Evolutionary conservation across 345 rosid genomes (phyloP).

Genomic region (Kernera saxatilis): DNA sequence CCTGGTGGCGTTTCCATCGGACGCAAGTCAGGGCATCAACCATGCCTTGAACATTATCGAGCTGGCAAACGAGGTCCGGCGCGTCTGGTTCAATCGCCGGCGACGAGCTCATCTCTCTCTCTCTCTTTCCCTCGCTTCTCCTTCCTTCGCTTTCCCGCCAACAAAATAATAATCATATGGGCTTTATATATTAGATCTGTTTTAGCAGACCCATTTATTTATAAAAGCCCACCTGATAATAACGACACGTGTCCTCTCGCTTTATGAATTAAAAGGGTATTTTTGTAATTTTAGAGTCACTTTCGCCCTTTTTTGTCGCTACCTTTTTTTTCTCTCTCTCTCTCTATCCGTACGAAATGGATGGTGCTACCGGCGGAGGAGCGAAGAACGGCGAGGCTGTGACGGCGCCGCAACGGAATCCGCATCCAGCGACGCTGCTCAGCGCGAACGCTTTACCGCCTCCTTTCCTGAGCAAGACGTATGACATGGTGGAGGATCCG

Average conservation of each 20-base stretch:
- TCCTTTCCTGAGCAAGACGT: slow-evolving; percentile 86
- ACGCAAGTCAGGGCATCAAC: slow-evolving; percentile 88
- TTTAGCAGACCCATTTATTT: too few species aligned
- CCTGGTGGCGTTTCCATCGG: slow-evolving; percentile 96
- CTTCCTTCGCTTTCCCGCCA: slow-evolving; percentile 31
- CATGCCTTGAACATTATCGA: slow-evolving; percentile 82
- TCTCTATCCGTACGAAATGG: slow-evolving; percentile 1
- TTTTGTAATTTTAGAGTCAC: neutral
- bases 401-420: slow-evolving; percentile 25
- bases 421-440: slow-evolving; percentile 44
- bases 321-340: neutral
- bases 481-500: slow-evolving; percentile 90
- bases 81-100: slow-evolving; percentile 52
- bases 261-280: neutral
- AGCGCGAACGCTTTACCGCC: slow-evolving; percentile 52
- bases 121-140: neutral
- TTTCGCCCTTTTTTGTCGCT: neutral
- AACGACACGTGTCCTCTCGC: neutral
- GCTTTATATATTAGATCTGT: too few species aligned
- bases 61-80: slow-evolving; percentile 67
- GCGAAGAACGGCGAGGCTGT: slow-evolving; percentile 20
- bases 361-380: slow-evolving; percentile 11
- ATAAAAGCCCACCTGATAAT: neutral
- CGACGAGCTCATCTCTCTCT: slow-evolving; percentile 56
- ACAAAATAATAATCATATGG: neutral